These are phyloP conservation scores for Shiraia bambusicola DNA, from an alignment of 2,329 filamentous ascomycete genomes.

Conservation along the genomic window DNA sequence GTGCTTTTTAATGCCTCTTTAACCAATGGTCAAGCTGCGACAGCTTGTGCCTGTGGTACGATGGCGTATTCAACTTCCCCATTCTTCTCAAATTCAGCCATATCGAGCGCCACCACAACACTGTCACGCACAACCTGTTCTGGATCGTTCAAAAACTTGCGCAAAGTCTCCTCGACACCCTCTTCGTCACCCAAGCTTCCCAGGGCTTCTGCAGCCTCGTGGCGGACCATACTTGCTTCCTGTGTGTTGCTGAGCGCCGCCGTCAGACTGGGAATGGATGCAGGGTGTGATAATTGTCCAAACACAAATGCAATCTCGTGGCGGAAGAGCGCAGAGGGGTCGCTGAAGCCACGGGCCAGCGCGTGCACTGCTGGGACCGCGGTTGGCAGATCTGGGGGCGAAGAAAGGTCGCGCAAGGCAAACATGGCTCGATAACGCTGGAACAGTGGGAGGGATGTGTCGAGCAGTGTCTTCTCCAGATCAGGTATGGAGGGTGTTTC, in stretches of 20 bases:
- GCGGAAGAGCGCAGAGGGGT: constrained; percentile 88
- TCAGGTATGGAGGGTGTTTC: constrained; percentile 66
- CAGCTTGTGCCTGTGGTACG: constrained; percentile 59
- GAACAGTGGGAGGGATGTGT: constrained; percentile 79
- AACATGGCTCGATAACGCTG: constrained; percentile 98
- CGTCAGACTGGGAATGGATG: constrained; percentile 89
- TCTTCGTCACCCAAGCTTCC: constrained; percentile 92
- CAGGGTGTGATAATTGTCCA: constrained; percentile 90
- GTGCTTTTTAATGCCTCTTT: constrained; percentile 26
- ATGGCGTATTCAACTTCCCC: constrained; percentile 89
- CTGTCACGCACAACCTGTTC: constrained; percentile 94
- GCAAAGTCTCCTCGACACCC: constrained; percentile 84
- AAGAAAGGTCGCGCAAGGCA: constrained; percentile 88
- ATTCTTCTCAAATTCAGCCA: constrained; percentile 94
- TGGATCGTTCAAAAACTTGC: constrained; percentile 81
- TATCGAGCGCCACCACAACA: constrained; percentile 91
- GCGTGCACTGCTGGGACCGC: constrained; percentile 84
- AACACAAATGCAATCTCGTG: constrained; percentile 99
- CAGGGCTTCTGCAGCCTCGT: constrained; percentile 94
- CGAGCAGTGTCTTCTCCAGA: constrained; percentile 74
- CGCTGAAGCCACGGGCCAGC: constrained; percentile 79
- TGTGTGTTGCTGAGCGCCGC: constrained; percentile 73
- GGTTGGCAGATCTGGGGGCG: constrained; percentile 85
- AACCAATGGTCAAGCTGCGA: constrained; percentile 23
- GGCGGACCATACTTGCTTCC: constrained; percentile 94